Percentiles rank a stretch among this genome's conserved stretches.
phyloP scores from a whole-genome alignment of 805 yeast genomes.

The Starmerella sp. region DNA sequence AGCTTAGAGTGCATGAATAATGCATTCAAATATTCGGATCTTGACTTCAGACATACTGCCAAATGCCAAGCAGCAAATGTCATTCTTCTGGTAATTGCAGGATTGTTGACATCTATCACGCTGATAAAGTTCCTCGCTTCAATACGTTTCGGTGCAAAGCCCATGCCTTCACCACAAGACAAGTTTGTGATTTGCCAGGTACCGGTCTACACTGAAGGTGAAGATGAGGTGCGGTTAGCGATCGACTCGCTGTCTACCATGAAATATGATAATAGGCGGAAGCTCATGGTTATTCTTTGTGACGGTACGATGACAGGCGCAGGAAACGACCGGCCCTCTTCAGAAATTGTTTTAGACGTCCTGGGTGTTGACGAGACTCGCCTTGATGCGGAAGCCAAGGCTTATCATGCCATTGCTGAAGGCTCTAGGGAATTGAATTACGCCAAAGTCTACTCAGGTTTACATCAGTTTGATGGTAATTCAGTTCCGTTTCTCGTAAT shows the following conservation, averaged over 20 bases:
- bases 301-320: slow-evolving; percentile 52
- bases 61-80: slow-evolving; percentile 33
- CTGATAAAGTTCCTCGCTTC: slow-evolving; percentile 33
- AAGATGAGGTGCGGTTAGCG: slow-evolving; percentile 43
- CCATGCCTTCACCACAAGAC: slow-evolving; percentile 32
- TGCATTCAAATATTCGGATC: slow-evolving; percentile 30
- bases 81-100: slow-evolving; percentile 32
- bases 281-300: slow-evolving; percentile 44
- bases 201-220: slow-evolving; percentile 47
- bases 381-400: slow-evolving; percentile 37
- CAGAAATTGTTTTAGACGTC: slow-evolving; percentile 40
- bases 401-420: slow-evolving; percentile 48
- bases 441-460: slow-evolving; percentile 53
- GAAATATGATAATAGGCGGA: slow-evolving; percentile 46
- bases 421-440: slow-evolving; percentile 48
- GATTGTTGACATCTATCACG: slow-evolving; percentile 31
- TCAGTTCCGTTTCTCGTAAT: slow-evolving; percentile 44
- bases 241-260: slow-evolving; percentile 47
- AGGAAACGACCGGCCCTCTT: slow-evolving; percentile 48
- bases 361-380: slow-evolving; percentile 39
- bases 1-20: slow-evolving; percentile 30
- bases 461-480: slow-evolving; percentile 44
- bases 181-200: slow-evolving; percentile 35
- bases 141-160: slow-evolving; percentile 30
- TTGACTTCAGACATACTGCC: slow-evolving; percentile 33